Base-by-base conservation (phyloP, 805 yeast genomes). In the Kodamaea hsintzibuensis region DNA sequence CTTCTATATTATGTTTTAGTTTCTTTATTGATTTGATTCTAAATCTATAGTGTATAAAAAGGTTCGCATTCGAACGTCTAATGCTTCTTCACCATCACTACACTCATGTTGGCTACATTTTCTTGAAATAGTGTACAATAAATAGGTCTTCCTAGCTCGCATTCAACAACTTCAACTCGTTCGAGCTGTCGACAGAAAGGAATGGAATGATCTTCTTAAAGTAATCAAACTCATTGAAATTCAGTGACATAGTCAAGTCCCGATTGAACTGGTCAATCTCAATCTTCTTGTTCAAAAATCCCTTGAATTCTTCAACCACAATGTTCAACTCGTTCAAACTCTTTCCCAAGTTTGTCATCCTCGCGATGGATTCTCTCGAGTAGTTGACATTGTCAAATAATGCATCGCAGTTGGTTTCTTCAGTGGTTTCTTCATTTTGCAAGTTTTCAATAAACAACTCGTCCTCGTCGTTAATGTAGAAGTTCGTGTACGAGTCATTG, bases 281-380 rank as follows among this genome's bases (percentile, higher is more conserved):
- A 43, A 71, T 68, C 48, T 69, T 64, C 7, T 60, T 61, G 50
- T 61, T 62, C 55, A 78, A 63, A 55, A 72, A 81, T 4, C 55
- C 51, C 57, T 78, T 81, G 62, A 79, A 79, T 59, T 81, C 84
- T 12, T 73, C 71, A 18, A 81, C 78, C 42, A 73, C 65, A 2
- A 54, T 33, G 53, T 78, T 77, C 79, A 84, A 80, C 59, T 83
- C 88, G 59, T 77, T 80, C 50, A 83, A 60, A 7, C 82, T 71
- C 52, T 77, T 76, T 9, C 85, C 86, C 35, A 80, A 60, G 42
- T 65, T 67, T 10, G 65, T 56, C 57, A 63, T 60, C 44, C 69
- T 68, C 25, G 44, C 19, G 5, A 40, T 17, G 5, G 44, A 40
- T 17, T 40, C 52, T 16, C 37, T 46, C 27, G 54, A 40, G 30